A percentile compares a stretch with the other conserved stretches of the same genome.
Evolutionary conservation across 768 basidiomycete species (phyloP).

Genomic region (Amanita pallidorosea): DNA sequence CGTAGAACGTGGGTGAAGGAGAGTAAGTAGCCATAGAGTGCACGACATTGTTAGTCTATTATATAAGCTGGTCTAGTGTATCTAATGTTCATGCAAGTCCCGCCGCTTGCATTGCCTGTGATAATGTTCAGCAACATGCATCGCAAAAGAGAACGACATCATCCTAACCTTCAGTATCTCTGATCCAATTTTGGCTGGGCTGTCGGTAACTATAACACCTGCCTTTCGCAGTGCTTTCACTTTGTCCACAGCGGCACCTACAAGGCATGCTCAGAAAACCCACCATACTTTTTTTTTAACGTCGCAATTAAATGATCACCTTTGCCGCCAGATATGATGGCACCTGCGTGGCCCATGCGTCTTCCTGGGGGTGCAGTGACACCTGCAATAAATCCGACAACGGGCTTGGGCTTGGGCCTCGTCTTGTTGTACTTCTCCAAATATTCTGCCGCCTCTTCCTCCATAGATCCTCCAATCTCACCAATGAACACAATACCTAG

Average conservation of each 20-base stretch:
- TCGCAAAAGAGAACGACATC: neutral
- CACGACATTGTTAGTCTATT: conserved; percentile 7
- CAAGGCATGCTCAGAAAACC: neutral
- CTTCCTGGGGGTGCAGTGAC: conserved; percentile 96
- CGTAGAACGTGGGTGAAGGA: conserved; percentile 32
- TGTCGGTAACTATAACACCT: conserved; percentile 88
- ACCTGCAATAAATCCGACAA: conserved; percentile 96
- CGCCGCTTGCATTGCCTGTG: conserved; percentile 70
- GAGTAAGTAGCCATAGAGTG: conserved; percentile 12
- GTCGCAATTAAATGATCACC: conserved; percentile 31
- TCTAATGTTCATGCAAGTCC: conserved; percentile 36
- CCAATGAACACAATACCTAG: conserved; percentile 94
- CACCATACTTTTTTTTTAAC: too few relatives aligned
- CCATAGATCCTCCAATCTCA: conserved; percentile 98
- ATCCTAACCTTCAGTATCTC: conserved; percentile 78
- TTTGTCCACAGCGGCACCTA: conserved; percentile 88
- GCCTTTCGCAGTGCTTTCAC: conserved; percentile 84
- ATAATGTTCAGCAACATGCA: neutral
- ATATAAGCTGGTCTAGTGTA: conserved; percentile 8
- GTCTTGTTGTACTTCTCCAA: conserved; percentile 90
- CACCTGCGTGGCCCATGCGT: conserved; percentile 97
- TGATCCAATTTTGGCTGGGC: conserved; percentile 88
- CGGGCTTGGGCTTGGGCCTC: conserved; percentile 78
- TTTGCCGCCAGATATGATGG: conserved; percentile 97
- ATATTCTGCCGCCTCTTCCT: conserved; percentile 98